phyloP scores from a whole-genome alignment of 2,329 filamentous ascomycete genomes.

The Epichloe sp. region DNA sequence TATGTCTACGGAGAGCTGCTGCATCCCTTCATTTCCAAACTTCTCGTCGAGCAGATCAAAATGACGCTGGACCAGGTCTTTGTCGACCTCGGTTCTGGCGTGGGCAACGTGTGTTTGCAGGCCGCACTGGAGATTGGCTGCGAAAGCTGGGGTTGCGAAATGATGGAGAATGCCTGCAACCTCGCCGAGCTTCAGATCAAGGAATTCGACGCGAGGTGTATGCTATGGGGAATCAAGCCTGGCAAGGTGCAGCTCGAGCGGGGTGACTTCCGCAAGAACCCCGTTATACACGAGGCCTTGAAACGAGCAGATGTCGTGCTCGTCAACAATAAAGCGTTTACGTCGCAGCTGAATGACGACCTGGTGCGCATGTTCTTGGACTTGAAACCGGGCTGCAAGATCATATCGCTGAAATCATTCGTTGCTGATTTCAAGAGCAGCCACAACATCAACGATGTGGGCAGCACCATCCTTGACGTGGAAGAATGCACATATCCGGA shows the following conservation, averaged over 20 bases:
- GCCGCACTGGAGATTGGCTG: slow-evolving; percentile 87
- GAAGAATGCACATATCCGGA: slow-evolving; percentile 48
- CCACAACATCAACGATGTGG: slow-evolving; percentile 65
- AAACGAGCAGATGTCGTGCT: slow-evolving; percentile 86
- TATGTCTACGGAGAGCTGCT: slow-evolving; percentile 92
- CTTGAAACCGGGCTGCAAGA: slow-evolving; percentile 76
- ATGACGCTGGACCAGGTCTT: slow-evolving; percentile 79
- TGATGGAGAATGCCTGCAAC: slow-evolving; percentile 82
- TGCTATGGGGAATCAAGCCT: slow-evolving; percentile 74
- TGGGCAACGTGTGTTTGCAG: slow-evolving; percentile 90
- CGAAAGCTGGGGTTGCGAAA: slow-evolving; percentile 91
- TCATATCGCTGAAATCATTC: slow-evolving; percentile 87
- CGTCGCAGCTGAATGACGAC: slow-evolving; percentile 69
- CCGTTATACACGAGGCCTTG: slow-evolving; percentile 57
- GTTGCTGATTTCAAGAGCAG: slow-evolving; percentile 67
- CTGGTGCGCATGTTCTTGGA: slow-evolving; percentile 86
- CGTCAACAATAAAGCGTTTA: slow-evolving; percentile 97
- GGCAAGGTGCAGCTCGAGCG: slow-evolving; percentile 69
- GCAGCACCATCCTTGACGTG: slow-evolving; percentile 68
- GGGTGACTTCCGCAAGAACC: slow-evolving; percentile 71
- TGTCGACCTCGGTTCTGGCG: slow-evolving; percentile 87
- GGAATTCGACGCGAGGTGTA: slow-evolving; percentile 76
- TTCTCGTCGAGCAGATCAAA: slow-evolving; percentile 61
- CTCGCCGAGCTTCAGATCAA: slow-evolving; percentile 67
- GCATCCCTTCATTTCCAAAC: slow-evolving; percentile 68